Evolutionary conservation across 768 basidiomycete species (phyloP).

Genomic region (Lentinula boryana): DNA sequence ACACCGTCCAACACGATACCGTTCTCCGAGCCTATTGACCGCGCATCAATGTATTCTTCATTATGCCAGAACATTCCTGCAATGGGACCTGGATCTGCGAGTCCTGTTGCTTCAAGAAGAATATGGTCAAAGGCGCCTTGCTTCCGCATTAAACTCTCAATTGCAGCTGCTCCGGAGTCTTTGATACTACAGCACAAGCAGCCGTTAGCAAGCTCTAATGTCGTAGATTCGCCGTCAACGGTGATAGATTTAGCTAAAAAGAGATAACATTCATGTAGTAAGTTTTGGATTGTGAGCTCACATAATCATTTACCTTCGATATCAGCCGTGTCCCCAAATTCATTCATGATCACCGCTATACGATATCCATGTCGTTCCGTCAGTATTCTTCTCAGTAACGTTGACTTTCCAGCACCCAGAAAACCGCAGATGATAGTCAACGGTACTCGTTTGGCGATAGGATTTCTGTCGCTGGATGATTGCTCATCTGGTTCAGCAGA

Average conservation of each 20-base stretch:
- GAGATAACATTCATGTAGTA: neutral
- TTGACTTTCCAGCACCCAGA: conserved; percentile 92
- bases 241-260: conserved; percentile 78
- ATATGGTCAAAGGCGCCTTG: conserved; percentile 94
- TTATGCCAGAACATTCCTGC: conserved; percentile 86
- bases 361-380: conserved; percentile 92
- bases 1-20: conserved; percentile 84
- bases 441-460: conserved; percentile 45
- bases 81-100: conserved; percentile 94
- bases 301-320: conserved; percentile 32
- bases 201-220: conserved; percentile 89
- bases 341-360: conserved; percentile 98
- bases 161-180: conserved; percentile 87
- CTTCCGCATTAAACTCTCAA: conserved; percentile 83
- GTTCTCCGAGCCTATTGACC: conserved; percentile 49
- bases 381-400: conserved; percentile 84
- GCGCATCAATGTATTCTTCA: conserved; percentile 52
- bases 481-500: conserved; percentile 19
- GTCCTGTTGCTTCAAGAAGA: conserved; percentile 89
- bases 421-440: conserved; percentile 95
- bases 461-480: neutral
- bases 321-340: conserved; percentile 87
- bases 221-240: conserved; percentile 57
- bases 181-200: conserved; percentile 99
- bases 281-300: neutral